Conservation (phyloP, 352 stramenopile species). For the Pythium sukuiense region DNA sequence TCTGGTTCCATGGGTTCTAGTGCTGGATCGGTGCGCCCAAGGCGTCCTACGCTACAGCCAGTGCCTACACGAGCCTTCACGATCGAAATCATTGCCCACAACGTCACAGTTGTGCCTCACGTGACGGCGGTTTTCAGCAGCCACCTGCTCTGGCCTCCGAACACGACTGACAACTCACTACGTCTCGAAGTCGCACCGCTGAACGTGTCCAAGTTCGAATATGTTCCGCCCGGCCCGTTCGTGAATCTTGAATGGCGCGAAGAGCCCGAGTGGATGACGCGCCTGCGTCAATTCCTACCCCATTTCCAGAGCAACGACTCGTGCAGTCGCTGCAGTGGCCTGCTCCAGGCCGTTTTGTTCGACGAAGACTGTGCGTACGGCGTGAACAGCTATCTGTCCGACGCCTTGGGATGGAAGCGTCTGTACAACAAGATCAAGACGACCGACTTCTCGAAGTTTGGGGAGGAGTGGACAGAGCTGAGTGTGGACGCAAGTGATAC, state of each 20-base stretch:
- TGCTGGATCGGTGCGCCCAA: background rate
- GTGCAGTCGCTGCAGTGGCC: slow-evolving; percentile 24
- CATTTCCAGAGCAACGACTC: slow-evolving; percentile 18
- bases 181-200: slow-evolving; percentile 28
- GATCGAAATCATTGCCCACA: slow-evolving; percentile 17
- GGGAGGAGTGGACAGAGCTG: background rate
- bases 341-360: slow-evolving; percentile 27
- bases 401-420: slow-evolving; percentile 14
- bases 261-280: slow-evolving; percentile 13
- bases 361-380: slow-evolving; percentile 42
- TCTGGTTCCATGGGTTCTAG: too few species aligned
- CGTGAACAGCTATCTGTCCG: slow-evolving; percentile 32
- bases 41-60: background rate
- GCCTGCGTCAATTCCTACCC: background rate
- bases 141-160: slow-evolving; percentile 1
- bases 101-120: slow-evolving; percentile 13
- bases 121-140: slow-evolving; percentile 8
- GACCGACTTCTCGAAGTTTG: background rate
- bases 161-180: slow-evolving; percentile 5
- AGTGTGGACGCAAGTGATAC: slow-evolving; percentile 13
- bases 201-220: slow-evolving; percentile 40
- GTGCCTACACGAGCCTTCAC: slow-evolving; percentile 5
- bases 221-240: slow-evolving; percentile 34
- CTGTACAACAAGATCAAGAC: background rate
- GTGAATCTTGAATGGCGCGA: slow-evolving; percentile 40